Base-by-base conservation (phyloP, 148 eudicot genomes). In the Silene latifolia region DNA sequence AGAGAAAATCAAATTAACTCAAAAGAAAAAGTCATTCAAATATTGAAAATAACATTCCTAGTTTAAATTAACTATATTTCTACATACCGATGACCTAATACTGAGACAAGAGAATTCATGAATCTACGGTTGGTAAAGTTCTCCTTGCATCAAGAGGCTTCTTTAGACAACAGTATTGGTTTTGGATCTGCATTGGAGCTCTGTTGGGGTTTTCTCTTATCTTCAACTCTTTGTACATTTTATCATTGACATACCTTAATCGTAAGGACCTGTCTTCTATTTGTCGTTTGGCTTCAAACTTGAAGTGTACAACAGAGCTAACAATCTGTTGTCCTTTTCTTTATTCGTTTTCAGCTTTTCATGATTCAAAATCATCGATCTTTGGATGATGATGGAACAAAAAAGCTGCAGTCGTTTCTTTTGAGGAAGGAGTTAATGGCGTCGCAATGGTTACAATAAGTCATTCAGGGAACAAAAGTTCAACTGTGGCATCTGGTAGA, bases 141-240 rank as follows among this genome's bases (percentile, higher is more conserved):
- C 82, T 92, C 58, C 93, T 92, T 58, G 77, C 79, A 32, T 74
- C 91, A 23, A 83, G 96, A 82, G 89, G 93, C 63, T 87, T 91
- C 75, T 85, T 73, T 65, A 87, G 82, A 18, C 76, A 88, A 18
- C 87, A 86, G 29, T 82, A 83, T 67, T 85, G 87, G 92, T 90
- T 74, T 81, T 88, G 90, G 89, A 88, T 90, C 57, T 81, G 90
- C 72, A 69, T 88, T 73, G 92, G 85, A 74, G 92, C 88, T 66
- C 88, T 90, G 19, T 27, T 90, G 27, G 92, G 83, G 35, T 90
- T 87, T 62, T 82, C 96, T 72, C 59, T 88, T 35, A 76, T 88
- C 76, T 90, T 90, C 84, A 90, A 90, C 79, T 63, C 87, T 62
- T 57, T 86, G 23, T 90, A 87, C 73, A 84, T 90, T 27, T 72